These are phyloP conservation scores for Pythium coloratum DNA, from an alignment of 352 stramenopile species.

Conservation along the genomic window DNA sequence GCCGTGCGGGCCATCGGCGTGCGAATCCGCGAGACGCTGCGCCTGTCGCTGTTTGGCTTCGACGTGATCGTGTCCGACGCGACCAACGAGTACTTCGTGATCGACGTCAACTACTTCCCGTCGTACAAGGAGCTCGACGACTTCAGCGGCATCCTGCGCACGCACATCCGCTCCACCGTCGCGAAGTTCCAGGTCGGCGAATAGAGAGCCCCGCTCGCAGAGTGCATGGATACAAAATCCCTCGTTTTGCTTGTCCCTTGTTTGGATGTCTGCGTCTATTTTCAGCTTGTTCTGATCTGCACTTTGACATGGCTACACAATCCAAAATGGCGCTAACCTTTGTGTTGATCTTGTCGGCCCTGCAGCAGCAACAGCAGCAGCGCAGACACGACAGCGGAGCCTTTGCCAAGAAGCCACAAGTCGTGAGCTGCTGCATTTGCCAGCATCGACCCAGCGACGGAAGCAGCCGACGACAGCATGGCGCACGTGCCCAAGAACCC, in stretches of 20 bases:
- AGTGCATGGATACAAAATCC: conserved; percentile 12
- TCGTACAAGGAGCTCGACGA: conserved; percentile 83
- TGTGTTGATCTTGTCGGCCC: conserved; percentile 1
- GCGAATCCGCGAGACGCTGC: conserved; percentile 56
- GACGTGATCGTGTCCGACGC: conserved; percentile 80
- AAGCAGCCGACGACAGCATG: conserved; percentile 29
- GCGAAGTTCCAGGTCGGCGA: conserved; percentile 4
- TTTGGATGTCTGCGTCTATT: background rate
- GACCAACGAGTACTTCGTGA: conserved; percentile 60
- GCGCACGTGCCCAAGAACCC: conserved; percentile 66
- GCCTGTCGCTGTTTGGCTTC: conserved; percentile 81
- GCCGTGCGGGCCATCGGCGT: conserved; percentile 61
- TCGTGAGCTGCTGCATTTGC: conserved; percentile 4
- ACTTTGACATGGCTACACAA: conserved; percentile 3
- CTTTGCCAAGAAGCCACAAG: background rate
- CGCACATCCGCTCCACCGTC: conserved; percentile 42
- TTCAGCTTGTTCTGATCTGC: background rate
- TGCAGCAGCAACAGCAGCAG: background rate
- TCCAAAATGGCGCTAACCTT: background rate
- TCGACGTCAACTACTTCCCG: conserved; percentile 89
- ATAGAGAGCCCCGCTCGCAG: background rate
- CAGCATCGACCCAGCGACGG: background rate
- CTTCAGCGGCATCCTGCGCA: conserved; percentile 56
- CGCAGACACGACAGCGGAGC: background rate
- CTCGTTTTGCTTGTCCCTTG: background rate